A percentile compares a stretch with the other conserved stretches of the same genome.
Evolutionary conservation across 179 eudicot species (phyloP).

Genomic region (Amaranthus tricolor): DNA sequence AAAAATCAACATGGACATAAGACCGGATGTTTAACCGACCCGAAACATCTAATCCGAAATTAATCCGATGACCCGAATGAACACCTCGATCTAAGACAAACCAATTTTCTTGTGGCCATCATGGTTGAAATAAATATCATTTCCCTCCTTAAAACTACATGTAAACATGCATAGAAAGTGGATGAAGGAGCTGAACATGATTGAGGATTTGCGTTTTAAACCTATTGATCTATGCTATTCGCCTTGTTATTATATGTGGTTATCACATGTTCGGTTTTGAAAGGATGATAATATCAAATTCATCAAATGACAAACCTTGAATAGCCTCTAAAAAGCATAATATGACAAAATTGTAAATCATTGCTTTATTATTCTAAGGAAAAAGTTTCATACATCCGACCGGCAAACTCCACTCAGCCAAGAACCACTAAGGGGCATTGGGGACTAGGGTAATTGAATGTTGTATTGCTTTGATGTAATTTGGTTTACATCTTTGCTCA

Average conservation of each 20-base stretch:
- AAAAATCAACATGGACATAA: too few relatives aligned
- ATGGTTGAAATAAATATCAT: too few relatives aligned
- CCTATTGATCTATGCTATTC: not conserved
- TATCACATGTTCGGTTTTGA: not conserved
- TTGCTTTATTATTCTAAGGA: too few relatives aligned
- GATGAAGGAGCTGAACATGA: too few relatives aligned
- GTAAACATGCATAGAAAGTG: not conserved
- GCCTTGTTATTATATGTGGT: not conserved
- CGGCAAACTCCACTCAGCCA: too few relatives aligned
- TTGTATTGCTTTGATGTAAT: not conserved
- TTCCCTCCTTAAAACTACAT: not conserved
- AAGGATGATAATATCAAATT: not conserved
- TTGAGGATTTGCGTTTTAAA: not conserved
- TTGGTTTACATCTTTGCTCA: not conserved
- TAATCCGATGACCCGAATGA: too few relatives aligned
- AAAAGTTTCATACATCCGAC: too few relatives aligned
- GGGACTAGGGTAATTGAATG: too few relatives aligned
- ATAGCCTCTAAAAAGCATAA: not conserved
- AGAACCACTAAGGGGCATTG: too few relatives aligned
- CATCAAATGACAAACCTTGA: conserved; percentile 1
- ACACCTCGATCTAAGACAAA: not conserved
- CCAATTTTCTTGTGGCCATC: conserved; percentile 1
- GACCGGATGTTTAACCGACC: too few relatives aligned
- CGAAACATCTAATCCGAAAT: too few relatives aligned
- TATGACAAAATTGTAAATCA: not conserved